Evolutionary conservation across 805 yeast genomes (phyloP), one percentile per base, ranked within the genome.

Genomic region (Ogataea paraovalis): DNA sequence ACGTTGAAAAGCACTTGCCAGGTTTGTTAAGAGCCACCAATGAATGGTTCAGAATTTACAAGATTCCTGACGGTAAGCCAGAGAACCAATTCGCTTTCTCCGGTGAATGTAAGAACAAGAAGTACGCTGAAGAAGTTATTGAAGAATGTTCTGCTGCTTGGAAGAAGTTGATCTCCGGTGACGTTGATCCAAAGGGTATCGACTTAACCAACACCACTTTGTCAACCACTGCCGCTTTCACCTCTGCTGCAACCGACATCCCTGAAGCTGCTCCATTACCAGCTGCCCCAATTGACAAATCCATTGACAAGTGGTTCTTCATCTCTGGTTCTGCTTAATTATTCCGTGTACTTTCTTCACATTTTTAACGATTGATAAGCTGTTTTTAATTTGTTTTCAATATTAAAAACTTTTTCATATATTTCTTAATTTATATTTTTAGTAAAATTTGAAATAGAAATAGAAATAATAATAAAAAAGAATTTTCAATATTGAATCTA

Each of bases 21-120:
- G 97, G 97, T 46, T 76, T 94, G 50, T 75, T 94, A 65, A 87
- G 96, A 67, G 86, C 96, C 56, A 94, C 98, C 49, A 84, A 90
- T 70, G 96, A 87, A 72, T 94, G 99, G 99, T 94, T 94, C 83
- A 86, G 95, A 69, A 90, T 91, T 71, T 94, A 94, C 83, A 94
- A 94, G 73, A 79, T 90, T 59, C 97, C 99, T 46, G 99, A 92
- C 69, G 99, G 98, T 53, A 94, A 94, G 79, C 96, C 96, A 61
- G 87, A 82, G 72, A 94, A 94, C 73, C 86, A 85, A 71, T 92
- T 94, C 69, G 98, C 97, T n/a, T 90, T 89, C 82, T 79, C 87
- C 51, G 99, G 97, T 56, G 89, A 87, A 68, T 88, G 89, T 76
- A 87, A 87, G 72, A 82, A 83, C 78, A 87, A 80, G 74, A 76